These are phyloP conservation scores for Lentinula sp. DNA, from an alignment of 768 basidiomycete genomes.

Conservation along the genomic window DNA sequence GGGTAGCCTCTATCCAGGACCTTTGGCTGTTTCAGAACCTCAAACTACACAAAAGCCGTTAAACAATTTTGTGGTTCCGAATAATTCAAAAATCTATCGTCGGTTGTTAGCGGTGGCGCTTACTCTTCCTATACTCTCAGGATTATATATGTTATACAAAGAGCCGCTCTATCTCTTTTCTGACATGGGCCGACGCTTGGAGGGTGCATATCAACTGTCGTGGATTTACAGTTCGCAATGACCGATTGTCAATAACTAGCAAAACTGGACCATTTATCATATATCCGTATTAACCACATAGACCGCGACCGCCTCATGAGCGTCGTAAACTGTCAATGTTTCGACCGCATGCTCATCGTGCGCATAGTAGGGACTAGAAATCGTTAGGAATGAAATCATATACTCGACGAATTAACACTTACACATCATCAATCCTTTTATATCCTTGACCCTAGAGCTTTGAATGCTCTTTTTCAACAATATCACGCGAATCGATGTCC, in stretches of 20 bases:
- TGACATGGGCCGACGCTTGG: constrained; percentile 43
- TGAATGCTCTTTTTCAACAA: constrained; percentile 51
- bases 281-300: not conserved
- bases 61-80: constrained; percentile 16
- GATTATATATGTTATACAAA: constrained; percentile 43
- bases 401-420: constrained; percentile 21
- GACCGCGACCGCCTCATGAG: not conserved
- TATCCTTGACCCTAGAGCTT: constrained; percentile 52
- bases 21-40: not conserved
- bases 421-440: constrained; percentile 70
- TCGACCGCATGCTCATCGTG: constrained; percentile 55
- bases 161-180: constrained; percentile 56
- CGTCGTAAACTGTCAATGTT: constrained; percentile 11
- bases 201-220: constrained; percentile 39
- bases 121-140: constrained; percentile 48
- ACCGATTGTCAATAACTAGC: not conserved
- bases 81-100: constrained; percentile 16
- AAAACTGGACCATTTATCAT: not conserved
- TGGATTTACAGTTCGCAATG: constrained; percentile 25
- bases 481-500: constrained; percentile 55
- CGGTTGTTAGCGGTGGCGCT: constrained; percentile 20
- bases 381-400: constrained; percentile 7
- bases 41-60: not conserved
- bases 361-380: constrained; percentile 55
- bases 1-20: constrained; percentile 27